Conservation (phyloP, 345 rosid genomes). For the Laguncularia racemosa region DNA sequence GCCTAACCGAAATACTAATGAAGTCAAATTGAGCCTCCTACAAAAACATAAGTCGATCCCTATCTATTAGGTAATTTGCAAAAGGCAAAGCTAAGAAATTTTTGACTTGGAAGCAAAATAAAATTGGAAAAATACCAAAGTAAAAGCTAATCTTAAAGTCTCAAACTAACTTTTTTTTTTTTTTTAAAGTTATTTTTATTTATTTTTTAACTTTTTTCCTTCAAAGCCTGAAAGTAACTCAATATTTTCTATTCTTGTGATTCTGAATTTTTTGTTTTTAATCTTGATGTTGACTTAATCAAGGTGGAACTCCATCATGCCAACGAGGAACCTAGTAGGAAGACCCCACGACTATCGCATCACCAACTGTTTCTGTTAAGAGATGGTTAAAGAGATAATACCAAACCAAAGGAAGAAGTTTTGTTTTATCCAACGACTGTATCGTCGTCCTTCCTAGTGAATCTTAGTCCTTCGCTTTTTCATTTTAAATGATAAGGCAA, state of each 20-base stretch:
- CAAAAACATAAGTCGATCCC: too few relatives aligned
- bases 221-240: too few relatives aligned
- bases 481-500: neutral
- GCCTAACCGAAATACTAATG: too few relatives aligned
- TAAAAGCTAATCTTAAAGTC: neutral
- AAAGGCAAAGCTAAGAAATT: too few relatives aligned
- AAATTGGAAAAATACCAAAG: neutral
- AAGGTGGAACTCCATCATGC: slow-evolving; percentile 25
- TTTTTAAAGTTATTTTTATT: too few relatives aligned
- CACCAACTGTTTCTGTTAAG: slow-evolving; percentile 23
- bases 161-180: too few relatives aligned
- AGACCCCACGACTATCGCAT: slow-evolving; percentile 16
- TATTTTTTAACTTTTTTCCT: too few relatives aligned
- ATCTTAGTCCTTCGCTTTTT: slow-evolving; percentile 4
- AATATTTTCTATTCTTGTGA: too few relatives aligned
- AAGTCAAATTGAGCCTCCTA: too few relatives aligned
- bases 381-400: slow-evolving; percentile 11
- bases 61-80: too few relatives aligned
- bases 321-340: slow-evolving; percentile 24
- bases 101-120: too few relatives aligned
- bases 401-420: slow-evolving; percentile 4
- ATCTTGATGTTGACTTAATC: neutral
- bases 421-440: slow-evolving; percentile 8
- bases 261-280: too few relatives aligned
- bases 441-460: slow-evolving; percentile 4